Conservation (phyloP, 306 rosid genomes). For the Prunus mume region DNA sequence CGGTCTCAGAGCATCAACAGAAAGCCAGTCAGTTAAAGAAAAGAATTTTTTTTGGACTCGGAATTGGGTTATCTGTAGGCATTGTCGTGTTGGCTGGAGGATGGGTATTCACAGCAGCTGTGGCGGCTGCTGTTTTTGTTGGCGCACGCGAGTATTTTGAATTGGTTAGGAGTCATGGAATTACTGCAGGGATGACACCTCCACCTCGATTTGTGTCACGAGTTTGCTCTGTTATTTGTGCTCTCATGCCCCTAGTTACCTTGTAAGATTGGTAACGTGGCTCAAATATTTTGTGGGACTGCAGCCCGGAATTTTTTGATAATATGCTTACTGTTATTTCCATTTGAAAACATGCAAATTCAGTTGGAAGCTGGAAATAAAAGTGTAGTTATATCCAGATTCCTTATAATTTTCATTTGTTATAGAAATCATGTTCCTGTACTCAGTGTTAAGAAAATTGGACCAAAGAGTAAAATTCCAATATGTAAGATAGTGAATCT, state of each 20-base stretch:
- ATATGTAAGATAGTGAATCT: not conserved
- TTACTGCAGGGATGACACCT: conserved; percentile 88
- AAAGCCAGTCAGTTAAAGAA: conserved; percentile 63
- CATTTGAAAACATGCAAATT: not conserved
- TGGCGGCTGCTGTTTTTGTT: conserved; percentile 68
- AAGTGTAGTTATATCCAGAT: not conserved
- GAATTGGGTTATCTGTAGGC: conserved; percentile 75
- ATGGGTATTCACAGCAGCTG: conserved; percentile 66
- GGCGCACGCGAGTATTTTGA: conserved; percentile 88
- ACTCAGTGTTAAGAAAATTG: not conserved
- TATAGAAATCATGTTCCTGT: not conserved
- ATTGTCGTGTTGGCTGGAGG: conserved; percentile 85
- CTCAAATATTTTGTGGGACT: not conserved
- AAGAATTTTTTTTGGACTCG: conserved; percentile 77
- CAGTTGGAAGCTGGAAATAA: conserved; percentile 1
- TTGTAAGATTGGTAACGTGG: conserved; percentile 53
- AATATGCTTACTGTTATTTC: not conserved
- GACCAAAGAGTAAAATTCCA: not conserved
- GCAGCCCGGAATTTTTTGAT: not conserved
- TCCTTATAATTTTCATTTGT: not conserved
- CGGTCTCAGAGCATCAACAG: conserved; percentile 40
- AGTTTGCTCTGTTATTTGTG: conserved; percentile 81
- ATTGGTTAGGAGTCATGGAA: conserved; percentile 84
- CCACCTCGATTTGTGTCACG: conserved; percentile 92
- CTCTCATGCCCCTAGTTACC: conserved; percentile 77